Evolutionary conservation across 441 rosid genomes (phyloP).

Genomic region (Euphorbia celastroides): DNA sequence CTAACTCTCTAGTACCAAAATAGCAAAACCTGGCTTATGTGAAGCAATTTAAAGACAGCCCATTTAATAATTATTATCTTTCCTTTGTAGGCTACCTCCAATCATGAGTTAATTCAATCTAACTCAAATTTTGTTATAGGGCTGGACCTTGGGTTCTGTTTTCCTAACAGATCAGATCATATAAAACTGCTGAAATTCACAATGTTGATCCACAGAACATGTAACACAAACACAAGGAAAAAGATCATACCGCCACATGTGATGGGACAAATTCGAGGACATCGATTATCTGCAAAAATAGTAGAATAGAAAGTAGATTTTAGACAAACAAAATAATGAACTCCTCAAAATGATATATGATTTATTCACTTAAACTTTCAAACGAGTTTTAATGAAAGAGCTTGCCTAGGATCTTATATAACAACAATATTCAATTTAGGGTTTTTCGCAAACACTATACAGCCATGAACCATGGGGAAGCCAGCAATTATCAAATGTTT

Average conservation of each 20-base stretch:
- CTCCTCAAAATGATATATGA: background rate
- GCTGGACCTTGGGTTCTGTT: background rate
- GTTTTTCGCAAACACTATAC: background rate
- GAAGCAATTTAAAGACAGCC: background rate
- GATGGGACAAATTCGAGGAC: slow-evolving; percentile 85
- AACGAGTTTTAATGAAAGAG: background rate
- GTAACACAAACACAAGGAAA: slow-evolving; percentile 13
- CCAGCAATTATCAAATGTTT: too few species aligned
- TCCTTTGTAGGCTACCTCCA: background rate
- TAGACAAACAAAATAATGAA: slow-evolving; percentile 4
- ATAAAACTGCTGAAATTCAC: background rate
- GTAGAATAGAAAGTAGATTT: slow-evolving; percentile 20
- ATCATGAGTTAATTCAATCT: background rate
- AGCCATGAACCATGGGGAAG: background rate
- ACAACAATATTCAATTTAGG: background rate
- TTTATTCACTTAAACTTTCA: background rate
- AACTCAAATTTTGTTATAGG: background rate
- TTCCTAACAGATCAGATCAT: background rate
- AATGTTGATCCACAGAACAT: slow-evolving; percentile 11
- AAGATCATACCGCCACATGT: slow-evolving; percentile 73
- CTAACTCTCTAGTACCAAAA: background rate
- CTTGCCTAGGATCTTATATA: background rate
- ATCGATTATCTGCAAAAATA: slow-evolving; percentile 77
- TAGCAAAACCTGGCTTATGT: background rate
- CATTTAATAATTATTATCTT: background rate